A percentile compares a stretch with the other conserved stretches of the same genome.
These are phyloP conservation scores for Acacia crassicarpa DNA, from an alignment of 306 rosid genomes.

Conservation along the genomic window DNA sequence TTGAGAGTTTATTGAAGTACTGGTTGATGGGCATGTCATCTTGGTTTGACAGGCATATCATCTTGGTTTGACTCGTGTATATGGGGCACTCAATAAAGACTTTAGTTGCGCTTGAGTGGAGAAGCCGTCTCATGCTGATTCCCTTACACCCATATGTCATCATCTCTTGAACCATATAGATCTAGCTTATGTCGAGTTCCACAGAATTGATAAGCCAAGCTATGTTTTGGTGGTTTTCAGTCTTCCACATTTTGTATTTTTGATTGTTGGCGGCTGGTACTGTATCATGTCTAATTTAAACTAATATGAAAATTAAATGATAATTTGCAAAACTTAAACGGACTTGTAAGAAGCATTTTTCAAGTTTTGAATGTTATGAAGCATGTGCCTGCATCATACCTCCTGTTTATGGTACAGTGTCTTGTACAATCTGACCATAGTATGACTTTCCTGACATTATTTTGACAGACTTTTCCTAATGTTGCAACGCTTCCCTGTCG, in stretches of 20 bases:
- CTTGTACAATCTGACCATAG: constrained; percentile 8
- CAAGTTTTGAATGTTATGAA: constrained; percentile 3
- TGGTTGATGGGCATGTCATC: background rate
- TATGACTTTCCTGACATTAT: constrained; percentile 22
- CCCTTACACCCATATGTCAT: background rate
- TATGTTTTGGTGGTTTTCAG: background rate
- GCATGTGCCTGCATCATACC: constrained; percentile 7
- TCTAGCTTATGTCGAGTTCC: background rate
- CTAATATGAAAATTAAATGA: background rate
- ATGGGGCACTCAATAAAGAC: background rate
- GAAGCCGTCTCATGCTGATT: background rate
- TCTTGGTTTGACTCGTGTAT: background rate
- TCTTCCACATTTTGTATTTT: background rate
- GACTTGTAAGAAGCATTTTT: background rate
- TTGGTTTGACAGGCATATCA: background rate
- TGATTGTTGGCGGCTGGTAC: background rate
- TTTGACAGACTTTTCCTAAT: constrained; percentile 89
- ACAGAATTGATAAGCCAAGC: background rate
- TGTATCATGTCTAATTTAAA: background rate
- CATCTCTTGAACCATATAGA: background rate
- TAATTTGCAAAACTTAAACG: background rate
- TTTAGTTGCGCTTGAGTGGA: background rate
- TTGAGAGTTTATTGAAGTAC: background rate
- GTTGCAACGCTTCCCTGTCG: constrained; percentile 98
- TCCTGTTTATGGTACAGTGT: constrained; percentile 8